A percentile compares a stretch with the other conserved stretches of the same genome.
These are phyloP conservation scores for Mimosa bimucronata DNA, from an alignment of 306 rosid genomes.

Conservation along the genomic window DNA sequence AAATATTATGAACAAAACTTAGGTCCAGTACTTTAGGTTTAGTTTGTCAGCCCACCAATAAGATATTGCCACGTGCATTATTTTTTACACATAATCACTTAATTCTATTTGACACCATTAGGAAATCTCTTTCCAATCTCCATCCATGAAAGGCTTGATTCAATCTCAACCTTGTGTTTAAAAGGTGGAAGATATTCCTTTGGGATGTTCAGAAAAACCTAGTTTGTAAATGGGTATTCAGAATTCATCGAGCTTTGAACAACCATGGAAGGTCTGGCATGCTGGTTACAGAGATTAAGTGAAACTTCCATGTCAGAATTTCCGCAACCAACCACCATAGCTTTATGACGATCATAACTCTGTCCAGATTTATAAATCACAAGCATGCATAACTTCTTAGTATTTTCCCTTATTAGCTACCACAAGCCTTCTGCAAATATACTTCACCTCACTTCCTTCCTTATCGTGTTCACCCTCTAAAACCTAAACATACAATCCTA, in stretches of 20 bases:
- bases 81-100: no score
- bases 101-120: no score
- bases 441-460: conserved; percentile 58
- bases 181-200: no score
- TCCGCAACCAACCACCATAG: conserved; percentile 90
- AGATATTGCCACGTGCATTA: no score
- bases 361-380: conserved; percentile 82
- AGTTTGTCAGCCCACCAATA: no score
- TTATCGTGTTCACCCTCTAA: conserved; percentile 72
- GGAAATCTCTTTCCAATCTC: no score
- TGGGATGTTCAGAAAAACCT: no score
- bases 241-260: conserved; percentile 84
- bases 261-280: conserved; percentile 85
- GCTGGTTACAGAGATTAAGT: conserved; percentile 82
- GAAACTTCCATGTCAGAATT: conserved; percentile 98
- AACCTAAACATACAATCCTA: conserved; percentile 78
- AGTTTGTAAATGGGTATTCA: no score
- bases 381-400: conserved; percentile 77
- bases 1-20: no score
- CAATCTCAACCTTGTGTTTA: no score
- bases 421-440: conserved; percentile 87
- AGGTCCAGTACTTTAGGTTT: no score
- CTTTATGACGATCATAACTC: conserved; percentile 51
- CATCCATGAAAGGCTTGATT: no score
- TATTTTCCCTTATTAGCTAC: conserved; percentile 92